phyloP scores from a whole-genome alignment of 495 filamentous ascomycete species.

The Podospora pseudoanserina region DNA sequence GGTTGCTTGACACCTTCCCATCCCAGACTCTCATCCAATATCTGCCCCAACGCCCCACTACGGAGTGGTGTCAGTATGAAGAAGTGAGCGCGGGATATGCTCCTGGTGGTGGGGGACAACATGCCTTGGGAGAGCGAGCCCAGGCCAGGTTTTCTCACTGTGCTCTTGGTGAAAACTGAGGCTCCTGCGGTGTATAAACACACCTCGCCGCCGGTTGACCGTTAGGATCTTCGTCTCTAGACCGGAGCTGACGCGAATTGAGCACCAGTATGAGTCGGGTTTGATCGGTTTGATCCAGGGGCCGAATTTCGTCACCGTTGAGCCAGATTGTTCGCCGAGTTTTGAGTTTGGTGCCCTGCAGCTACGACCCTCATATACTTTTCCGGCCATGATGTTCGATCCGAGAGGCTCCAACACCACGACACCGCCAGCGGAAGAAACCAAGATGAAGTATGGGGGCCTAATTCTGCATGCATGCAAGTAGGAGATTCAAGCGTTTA shows the following conservation, averaged over 20 bases:
- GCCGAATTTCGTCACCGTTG: neutral
- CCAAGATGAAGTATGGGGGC: neutral
- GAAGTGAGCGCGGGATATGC: neutral
- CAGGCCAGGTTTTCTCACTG: neutral
- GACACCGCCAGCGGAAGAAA: neutral
- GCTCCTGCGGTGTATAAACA: neutral
- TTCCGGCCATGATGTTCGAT: neutral
- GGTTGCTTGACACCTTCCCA: neutral
- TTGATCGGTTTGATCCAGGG: neutral
- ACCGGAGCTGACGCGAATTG: neutral
- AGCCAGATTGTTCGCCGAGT: neutral
- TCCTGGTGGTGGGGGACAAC: neutral
- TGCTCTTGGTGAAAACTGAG: neutral
- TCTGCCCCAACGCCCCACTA: neutral
- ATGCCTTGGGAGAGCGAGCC: neutral
- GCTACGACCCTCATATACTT: neutral
- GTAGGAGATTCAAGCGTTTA: neutral
- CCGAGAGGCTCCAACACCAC: neutral
- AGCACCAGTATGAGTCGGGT: neutral
- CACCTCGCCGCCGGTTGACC: neutral
- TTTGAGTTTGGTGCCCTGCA: neutral
- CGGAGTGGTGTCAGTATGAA: neutral
- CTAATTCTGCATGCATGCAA: neutral
- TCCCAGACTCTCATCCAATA: neutral
- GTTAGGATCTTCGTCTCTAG: neutral